Evolutionary conservation across 495 filamentous ascomycete genomes (phyloP).

Genomic region (Talaromyces wortmannii): DNA sequence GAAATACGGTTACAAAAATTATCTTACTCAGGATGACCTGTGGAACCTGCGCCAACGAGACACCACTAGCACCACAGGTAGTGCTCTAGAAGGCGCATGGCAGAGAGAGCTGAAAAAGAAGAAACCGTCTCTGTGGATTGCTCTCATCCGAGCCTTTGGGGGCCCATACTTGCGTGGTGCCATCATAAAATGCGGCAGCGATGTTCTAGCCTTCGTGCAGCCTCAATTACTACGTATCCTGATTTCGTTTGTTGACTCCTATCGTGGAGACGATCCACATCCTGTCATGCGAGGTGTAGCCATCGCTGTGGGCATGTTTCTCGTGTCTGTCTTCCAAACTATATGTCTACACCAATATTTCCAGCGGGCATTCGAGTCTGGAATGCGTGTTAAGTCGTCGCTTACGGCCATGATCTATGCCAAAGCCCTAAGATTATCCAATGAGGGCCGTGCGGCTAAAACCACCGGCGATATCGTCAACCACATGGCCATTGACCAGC

Average conservation of each 20-base stretch:
- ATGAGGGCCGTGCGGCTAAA: constrained; percentile 85
- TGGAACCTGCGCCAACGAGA: constrained; percentile 85
- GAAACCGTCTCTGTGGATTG: constrained; percentile 83
- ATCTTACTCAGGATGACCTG: constrained; percentile 89
- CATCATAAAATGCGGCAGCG: constrained; percentile 80
- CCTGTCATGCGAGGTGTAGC: constrained; percentile 77
- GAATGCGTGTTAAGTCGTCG: constrained; percentile 91
- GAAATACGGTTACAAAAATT: constrained; percentile 89
- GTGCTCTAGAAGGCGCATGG: constrained; percentile 70
- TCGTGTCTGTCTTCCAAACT: constrained; percentile 79
- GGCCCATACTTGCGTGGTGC: constrained; percentile 73
- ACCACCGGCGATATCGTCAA: constrained; percentile 98
- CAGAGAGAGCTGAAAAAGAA: constrained; percentile 64
- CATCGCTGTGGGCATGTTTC: constrained; percentile 90
- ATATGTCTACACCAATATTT: constrained; percentile 88
- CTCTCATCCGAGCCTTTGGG: constrained; percentile 81
- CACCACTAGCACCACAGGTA: constrained; percentile 63
- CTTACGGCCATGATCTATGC: constrained; percentile 87
- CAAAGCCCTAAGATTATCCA: constrained; percentile 84
- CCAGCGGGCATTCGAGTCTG: constrained; percentile 87
- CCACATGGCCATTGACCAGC: constrained; percentile 96
- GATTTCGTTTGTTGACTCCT: constrained; percentile 83
- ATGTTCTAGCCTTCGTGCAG: constrained; percentile 79
- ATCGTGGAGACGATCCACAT: constrained; percentile 55
- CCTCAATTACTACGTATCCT: constrained; percentile 83